Base-by-base conservation (phyloP, 2,329 filamentous ascomycete species). In the Plenodomus biglobosus region DNA sequence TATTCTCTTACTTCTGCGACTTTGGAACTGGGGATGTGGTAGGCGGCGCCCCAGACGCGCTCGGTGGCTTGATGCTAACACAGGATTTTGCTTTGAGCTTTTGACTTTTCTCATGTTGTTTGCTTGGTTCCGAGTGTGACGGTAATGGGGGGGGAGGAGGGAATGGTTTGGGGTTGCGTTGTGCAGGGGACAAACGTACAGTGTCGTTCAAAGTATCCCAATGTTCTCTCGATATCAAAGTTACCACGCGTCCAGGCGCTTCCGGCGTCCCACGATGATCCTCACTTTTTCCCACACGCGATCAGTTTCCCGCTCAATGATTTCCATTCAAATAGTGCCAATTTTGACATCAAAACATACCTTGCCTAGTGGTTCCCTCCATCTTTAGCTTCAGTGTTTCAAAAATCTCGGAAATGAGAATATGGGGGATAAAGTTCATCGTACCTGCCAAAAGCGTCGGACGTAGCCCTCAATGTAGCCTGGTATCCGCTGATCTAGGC, bases 401-500 rank as follows among this genome's bases (percentile, higher is more conserved):
- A n/a, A n/a, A n/a, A n/a, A n/a, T n/a, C n/a, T n/a, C n/a, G n/a
- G n/a, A n/a, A n/a, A n/a, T n/a, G n/a, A n/a, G n/a, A n/a, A n/a
- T n/a, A n/a, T n/a, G n/a, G n/a, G n/a, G n/a, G n/a, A n/a, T n/a
- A n/a, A n/a, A n/a, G n/a, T n/a, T n/a, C n/a, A n/a, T n/a, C 87
- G 63, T 80, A 95, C 92, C 85, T 99, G 94, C 94, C 94, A 99
- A 74, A 99, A 97, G 32, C 94, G 83, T 48, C 94, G 85, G 35
- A 99, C 92, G 71, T 96, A 99, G 60, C 92, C 91, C 59, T 85
- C 88, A 18, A 97, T 91, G 78, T 90, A 96, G 40, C 92, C 94
- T 1, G 91, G 89, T 21, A 97, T 78, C 48, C 91, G 82, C 61
- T 84, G 82, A 69, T 97, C 92, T 96, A 59, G 2, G n/a, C n/a